phyloP scores from a whole-genome alignment of 2,329 filamentous ascomycete genomes.

The Penicillium sp. region DNA sequence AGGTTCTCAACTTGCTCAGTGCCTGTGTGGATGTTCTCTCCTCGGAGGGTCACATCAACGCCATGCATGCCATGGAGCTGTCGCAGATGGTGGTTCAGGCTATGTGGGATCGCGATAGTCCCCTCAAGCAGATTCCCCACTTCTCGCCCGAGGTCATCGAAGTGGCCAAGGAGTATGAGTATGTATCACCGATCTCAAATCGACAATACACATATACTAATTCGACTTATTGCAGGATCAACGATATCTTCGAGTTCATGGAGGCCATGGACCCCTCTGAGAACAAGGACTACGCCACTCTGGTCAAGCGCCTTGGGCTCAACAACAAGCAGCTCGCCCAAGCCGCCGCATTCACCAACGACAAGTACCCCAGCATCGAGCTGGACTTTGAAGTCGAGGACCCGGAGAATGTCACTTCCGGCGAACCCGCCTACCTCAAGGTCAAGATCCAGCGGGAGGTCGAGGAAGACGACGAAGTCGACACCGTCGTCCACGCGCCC shows the following conservation, averaged over 20 bases:
- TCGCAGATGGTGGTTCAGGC: constrained; percentile 98
- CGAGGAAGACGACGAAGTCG: constrained; percentile 73
- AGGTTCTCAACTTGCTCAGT: constrained; percentile 84
- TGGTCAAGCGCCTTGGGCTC: constrained; percentile 79
- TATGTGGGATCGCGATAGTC: constrained; percentile 98
- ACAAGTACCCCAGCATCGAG: constrained; percentile 94
- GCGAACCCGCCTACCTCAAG: constrained; percentile 79
- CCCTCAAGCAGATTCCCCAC: constrained; percentile 96
- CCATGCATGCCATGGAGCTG: constrained; percentile 98
- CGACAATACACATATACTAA: constrained; percentile 37
- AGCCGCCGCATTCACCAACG: constrained; percentile 93
- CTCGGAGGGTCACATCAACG: constrained; percentile 93
- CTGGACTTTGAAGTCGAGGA: constrained; percentile 88
- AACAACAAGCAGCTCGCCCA: constrained; percentile 82
- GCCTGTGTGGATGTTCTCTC: constrained; percentile 94
- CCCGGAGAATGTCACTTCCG: constrained; percentile 77
- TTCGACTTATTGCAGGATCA: constrained; percentile 65
- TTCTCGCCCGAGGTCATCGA: constrained; percentile 85
- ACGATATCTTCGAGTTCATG: constrained; percentile 97
- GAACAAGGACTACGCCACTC: constrained; percentile 77
- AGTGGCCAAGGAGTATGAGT: constrained; percentile 78
- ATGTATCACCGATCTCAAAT: constrained; percentile 47
- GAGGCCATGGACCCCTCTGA: constrained; percentile 97
- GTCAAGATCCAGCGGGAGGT: constrained; percentile 85
- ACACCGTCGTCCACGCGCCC: constrained; percentile 87